These are phyloP conservation scores for Penicillium corylophilum DNA, from an alignment of 2,329 filamentous ascomycete genomes.

Conservation along the genomic window DNA sequence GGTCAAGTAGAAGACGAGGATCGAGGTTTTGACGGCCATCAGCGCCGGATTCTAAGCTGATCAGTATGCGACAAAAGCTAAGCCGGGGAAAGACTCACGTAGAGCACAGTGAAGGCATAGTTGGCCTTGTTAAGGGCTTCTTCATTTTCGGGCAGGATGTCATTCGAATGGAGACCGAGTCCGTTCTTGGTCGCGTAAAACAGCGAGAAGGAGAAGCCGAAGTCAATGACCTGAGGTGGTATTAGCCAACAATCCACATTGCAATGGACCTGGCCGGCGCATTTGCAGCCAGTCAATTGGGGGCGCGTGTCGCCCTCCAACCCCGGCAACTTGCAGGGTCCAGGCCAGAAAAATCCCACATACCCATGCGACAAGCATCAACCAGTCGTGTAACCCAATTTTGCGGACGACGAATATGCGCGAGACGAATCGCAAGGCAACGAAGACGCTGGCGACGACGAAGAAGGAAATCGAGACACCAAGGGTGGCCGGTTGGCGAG, in stretches of 20 bases:
- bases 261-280: neutral
- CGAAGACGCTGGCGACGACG: slow-evolving; percentile 69
- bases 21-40: slow-evolving; percentile 91
- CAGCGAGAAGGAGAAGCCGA: slow-evolving; percentile 48
- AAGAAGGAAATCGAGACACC: slow-evolving; percentile 51
- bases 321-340: slow-evolving; percentile 13
- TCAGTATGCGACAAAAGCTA: neutral
- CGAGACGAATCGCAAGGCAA: slow-evolving; percentile 70
- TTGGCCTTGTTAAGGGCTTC: slow-evolving; percentile 47
- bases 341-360: slow-evolving; percentile 12
- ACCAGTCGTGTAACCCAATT: slow-evolving; percentile 73
- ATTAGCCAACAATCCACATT: neutral
- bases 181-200: slow-evolving; percentile 46
- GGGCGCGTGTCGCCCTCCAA: slow-evolving; percentile 4
- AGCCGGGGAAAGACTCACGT: slow-evolving; percentile 42
- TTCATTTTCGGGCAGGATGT: slow-evolving; percentile 34
- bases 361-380: slow-evolving; percentile 77
- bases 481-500: slow-evolving; percentile 39
- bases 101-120: slow-evolving; percentile 62
- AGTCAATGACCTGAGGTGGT: slow-evolving; percentile 38
- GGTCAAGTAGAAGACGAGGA: slow-evolving; percentile 84
- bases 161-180: slow-evolving; percentile 43
- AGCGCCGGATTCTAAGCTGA: slow-evolving; percentile 73
- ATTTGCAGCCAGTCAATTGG: neutral
- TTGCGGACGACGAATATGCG: slow-evolving; percentile 70